Conservation (phyloP, 2,329 filamentous ascomycete genomes). For the Ophiocordyceps australis region DNA sequence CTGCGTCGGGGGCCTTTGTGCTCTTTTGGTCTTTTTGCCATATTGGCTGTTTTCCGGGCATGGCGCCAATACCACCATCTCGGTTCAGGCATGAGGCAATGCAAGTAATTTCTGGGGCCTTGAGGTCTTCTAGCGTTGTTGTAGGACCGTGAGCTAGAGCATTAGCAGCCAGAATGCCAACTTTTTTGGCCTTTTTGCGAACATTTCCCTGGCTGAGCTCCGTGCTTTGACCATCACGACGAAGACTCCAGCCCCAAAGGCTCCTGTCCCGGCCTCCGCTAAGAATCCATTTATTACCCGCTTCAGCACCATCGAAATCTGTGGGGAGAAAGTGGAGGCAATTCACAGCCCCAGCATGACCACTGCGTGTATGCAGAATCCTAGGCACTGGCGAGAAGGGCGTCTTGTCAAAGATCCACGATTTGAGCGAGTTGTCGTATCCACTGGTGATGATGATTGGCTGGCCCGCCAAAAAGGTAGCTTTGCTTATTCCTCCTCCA, state of each 20-base stretch:
- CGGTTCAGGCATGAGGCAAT: slow-evolving; percentile 85
- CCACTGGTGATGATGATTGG: slow-evolving; percentile 82
- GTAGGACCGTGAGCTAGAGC: slow-evolving; percentile 40
- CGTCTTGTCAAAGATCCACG: slow-evolving; percentile 89
- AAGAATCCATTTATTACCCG: slow-evolving; percentile 81
- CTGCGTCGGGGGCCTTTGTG: slow-evolving; percentile 45
- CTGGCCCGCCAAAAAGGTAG: slow-evolving; percentile 81
- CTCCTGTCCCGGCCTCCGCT: slow-evolving; percentile 81
- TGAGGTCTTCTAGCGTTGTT: slow-evolving; percentile 54
- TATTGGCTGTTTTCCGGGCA: slow-evolving; percentile 58
- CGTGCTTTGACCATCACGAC: slow-evolving; percentile 81
- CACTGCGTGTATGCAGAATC: slow-evolving; percentile 69
- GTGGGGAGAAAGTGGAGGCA: slow-evolving; percentile 72
- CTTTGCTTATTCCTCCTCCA: slow-evolving; percentile 63
- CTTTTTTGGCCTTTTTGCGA: slow-evolving; percentile 76
- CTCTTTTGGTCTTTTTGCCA: slow-evolving; percentile 64
- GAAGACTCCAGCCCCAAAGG: slow-evolving; percentile 90
- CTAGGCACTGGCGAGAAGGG: slow-evolving; percentile 79
- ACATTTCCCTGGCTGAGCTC: slow-evolving; percentile 86
- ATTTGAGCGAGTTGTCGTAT: slow-evolving; percentile 81
- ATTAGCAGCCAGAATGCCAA: slow-evolving; percentile 46
- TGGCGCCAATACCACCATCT: slow-evolving; percentile 80
- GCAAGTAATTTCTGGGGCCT: slow-evolving; percentile 80
- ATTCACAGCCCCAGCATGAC: slow-evolving; percentile 75
- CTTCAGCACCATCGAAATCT: slow-evolving; percentile 76